These are phyloP conservation scores for Xylariaceae sp. DNA, from an alignment of 2,329 filamentous ascomycete genomes.

Conservation along the genomic window DNA sequence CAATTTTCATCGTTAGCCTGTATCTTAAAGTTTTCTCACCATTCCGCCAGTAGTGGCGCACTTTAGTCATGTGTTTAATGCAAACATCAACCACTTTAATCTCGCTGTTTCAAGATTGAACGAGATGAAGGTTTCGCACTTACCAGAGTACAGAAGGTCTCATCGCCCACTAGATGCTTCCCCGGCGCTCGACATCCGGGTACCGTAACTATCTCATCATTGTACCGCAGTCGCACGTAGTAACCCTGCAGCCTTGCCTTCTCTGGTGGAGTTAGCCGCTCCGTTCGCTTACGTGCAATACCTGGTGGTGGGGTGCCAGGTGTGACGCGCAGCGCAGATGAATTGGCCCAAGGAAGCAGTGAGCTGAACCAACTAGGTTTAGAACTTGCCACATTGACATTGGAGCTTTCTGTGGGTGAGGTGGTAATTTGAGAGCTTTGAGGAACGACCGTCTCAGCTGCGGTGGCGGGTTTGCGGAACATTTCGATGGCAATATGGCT, in stretches of 20 bases:
- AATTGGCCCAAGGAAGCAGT: slow-evolving; percentile 38
- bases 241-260: slow-evolving; percentile 70
- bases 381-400: slow-evolving; percentile 1
- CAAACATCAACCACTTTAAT: no score
- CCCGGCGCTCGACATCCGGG: slow-evolving; percentile 79
- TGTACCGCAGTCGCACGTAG: slow-evolving; percentile 90
- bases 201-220: slow-evolving; percentile 80
- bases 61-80: no score
- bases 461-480: slow-evolving; percentile 63
- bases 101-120: no score
- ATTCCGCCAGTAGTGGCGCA: no score
- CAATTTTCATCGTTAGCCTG: neutral
- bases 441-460: slow-evolving; percentile 6
- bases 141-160: slow-evolving; percentile 88
- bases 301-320: slow-evolving; percentile 46
- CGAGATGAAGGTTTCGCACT: slow-evolving; percentile 38
- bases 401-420: slow-evolving; percentile 22
- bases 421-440: slow-evolving; percentile 7
- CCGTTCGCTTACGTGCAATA: slow-evolving; percentile 66
- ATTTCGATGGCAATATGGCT: slow-evolving; percentile 91
- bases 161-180: slow-evolving; percentile 85
- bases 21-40: no score
- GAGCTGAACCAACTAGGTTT: slow-evolving; percentile 42
- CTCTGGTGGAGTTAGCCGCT: slow-evolving; percentile 62
- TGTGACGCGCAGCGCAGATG: slow-evolving; percentile 25